Evolutionary conservation across 2,329 filamentous ascomycete species (phyloP).

Genomic region (Epichloe brachyelytri): DNA sequence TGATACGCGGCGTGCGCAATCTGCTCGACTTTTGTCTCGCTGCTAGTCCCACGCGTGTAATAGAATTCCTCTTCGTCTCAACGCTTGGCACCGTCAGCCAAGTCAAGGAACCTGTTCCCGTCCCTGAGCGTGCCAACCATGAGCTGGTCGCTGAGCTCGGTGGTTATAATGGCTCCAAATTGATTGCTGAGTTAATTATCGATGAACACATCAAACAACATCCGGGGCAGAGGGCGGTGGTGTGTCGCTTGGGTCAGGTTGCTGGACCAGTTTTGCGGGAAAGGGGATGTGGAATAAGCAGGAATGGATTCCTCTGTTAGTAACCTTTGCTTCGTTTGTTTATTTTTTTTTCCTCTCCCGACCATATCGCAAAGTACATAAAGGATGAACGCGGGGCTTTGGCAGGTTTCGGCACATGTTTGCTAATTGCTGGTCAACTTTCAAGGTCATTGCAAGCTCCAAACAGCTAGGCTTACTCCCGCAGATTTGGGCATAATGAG

Average conservation of each 20-base stretch:
- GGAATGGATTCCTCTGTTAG: background rate
- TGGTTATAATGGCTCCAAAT: background rate
- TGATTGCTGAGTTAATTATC: background rate
- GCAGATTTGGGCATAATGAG: background rate
- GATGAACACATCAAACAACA: background rate
- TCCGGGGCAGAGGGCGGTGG: background rate
- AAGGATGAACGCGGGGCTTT: background rate
- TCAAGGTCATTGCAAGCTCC: background rate
- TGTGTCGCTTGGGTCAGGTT: background rate
- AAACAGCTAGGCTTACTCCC: background rate
- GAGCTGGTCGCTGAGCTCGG: background rate
- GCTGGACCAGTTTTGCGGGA: background rate
- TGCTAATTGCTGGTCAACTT: background rate
- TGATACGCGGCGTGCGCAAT: background rate
- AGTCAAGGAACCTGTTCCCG: background rate
- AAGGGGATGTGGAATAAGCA: background rate
- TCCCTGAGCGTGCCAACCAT: background rate
- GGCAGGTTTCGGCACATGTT: background rate
- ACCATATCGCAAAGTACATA: background rate
- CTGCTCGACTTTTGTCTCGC: constrained; percentile 1
- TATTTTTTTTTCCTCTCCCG: background rate
- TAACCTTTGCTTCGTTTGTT: background rate
- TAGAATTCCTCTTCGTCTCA: background rate
- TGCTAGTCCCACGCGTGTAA: background rate
- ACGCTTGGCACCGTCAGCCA: background rate